Evolutionary conservation across 2,329 filamentous ascomycete species (phyloP), one percentile per base, ranked within the genome.

Genomic region (Scleromitrula shiraiana): DNA sequence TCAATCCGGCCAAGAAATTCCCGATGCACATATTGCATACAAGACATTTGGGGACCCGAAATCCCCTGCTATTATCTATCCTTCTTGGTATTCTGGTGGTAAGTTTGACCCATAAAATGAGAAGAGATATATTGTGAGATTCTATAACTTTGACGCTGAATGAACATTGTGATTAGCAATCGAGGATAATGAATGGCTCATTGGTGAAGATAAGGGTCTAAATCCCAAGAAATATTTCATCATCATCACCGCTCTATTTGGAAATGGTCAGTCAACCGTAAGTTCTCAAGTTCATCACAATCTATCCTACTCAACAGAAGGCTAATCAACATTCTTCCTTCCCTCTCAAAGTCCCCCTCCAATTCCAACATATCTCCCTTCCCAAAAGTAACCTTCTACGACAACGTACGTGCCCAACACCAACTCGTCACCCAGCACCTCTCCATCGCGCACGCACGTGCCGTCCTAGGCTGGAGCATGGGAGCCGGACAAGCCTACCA

Each of bases 131-230:
- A 12, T 6, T 29, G 20, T 41, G n/a, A 5, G 27, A 46, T 8
- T 5, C 7, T 29, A 29, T 29, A 29, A 30, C 45, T 32, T 8
- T 15, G 30, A 39, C 50, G 5, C 8, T 14, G 9, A 35, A 24
- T 56, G 32, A 56, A 33, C 9, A n/a, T 38, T 33, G 17, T 12
- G 8, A n/a, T 23, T 65, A 45, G 69, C 66, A 2, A 85, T 90
- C 53, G 68, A 73, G 2, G 81, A 86, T 59, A 90, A 90, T 51
- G 73, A 84, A 61, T 89, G 85, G 85, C 74, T 90, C 9, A 74
- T 87, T 35, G 60, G 60, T 46, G 59, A 62, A 43, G 48, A 59
- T 7, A 55, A 60, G 62, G 75, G 80, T 0, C 70, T 90, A 36
- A 75, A 75, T 52, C 83, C 85, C 0, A 68, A 70, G 12, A 73